phyloP scores from a whole-genome alignment of 75 land plant species.

The Selaginella moellendorffii region DNA sequence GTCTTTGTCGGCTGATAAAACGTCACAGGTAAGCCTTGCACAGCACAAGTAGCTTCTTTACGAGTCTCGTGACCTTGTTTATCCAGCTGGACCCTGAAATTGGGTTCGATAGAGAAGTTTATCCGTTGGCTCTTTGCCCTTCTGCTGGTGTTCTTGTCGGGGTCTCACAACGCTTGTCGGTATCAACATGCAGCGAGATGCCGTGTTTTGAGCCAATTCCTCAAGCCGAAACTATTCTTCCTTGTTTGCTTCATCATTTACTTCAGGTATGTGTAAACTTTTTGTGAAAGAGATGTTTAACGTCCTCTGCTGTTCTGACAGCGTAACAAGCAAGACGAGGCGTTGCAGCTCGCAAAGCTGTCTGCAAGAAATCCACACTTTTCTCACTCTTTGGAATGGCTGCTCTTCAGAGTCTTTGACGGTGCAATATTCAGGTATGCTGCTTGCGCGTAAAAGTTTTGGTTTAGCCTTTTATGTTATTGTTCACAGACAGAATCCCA shows the following conservation, averaged over 20 bases:
- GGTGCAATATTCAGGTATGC: slow-evolving; percentile 83
- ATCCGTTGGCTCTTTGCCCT: slow-evolving; percentile 90
- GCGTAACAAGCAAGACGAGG: slow-evolving; percentile 86
- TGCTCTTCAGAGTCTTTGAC: slow-evolving; percentile 98
- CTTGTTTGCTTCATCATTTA: slow-evolving; percentile 86
- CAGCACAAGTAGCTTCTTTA: no score
- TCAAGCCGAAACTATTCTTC: slow-evolving; percentile 95
- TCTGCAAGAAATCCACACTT: slow-evolving; percentile 91
- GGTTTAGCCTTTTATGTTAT: slow-evolving; percentile 23
- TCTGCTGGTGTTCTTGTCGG: slow-evolving; percentile 93
- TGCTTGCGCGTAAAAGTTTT: slow-evolving; percentile 46
- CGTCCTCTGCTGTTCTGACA: slow-evolving; percentile 11
- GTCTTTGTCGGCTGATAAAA: neutral
- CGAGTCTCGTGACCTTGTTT: neutral
- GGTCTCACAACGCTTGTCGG: slow-evolving; percentile 83
- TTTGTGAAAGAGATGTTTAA: neutral
- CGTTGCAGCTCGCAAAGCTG: slow-evolving; percentile 61
- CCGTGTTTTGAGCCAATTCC: slow-evolving; percentile 98
- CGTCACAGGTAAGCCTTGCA: neutral
- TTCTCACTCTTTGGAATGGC: slow-evolving; percentile 98
- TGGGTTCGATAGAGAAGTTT: slow-evolving; percentile 95
- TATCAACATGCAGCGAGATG: slow-evolving; percentile 75
- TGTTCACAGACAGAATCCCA: slow-evolving; percentile 15
- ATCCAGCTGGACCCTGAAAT: slow-evolving; percentile 93
- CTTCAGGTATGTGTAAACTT: slow-evolving; percentile 49